Conservation (phyloP, 108 stramenopile genomes). For the Mediolabrus comicus region DNA sequence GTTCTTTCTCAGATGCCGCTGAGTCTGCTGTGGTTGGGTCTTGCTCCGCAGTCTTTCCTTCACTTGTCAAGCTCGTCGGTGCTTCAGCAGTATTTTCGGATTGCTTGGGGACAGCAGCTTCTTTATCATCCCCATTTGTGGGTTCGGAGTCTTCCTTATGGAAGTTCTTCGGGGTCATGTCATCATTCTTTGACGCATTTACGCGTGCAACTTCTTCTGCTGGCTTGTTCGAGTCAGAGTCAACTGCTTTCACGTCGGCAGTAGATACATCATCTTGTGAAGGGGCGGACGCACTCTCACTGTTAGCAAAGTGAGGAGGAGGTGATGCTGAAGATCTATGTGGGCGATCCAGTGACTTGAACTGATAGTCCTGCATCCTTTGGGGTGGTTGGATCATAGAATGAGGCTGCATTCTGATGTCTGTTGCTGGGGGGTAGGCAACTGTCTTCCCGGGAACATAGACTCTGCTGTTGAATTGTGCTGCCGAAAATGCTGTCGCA, state of each 20-base stretch:
- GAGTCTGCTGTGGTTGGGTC: neutral
- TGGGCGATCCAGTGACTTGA: conserved; percentile 36
- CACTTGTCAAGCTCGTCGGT: neutral
- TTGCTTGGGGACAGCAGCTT: neutral
- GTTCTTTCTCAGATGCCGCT: neutral
- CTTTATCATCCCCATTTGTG: neutral
- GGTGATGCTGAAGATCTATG: neutral
- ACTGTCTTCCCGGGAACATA: neutral
- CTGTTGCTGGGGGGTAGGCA: neutral
- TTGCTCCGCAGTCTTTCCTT: neutral
- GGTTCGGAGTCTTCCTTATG: neutral
- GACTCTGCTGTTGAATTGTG: neutral
- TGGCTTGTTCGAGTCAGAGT: neutral
- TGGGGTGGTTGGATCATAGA: neutral
- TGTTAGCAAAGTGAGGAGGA: neutral
- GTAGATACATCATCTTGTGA: neutral
- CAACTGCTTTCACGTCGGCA: neutral
- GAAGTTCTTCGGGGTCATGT: neutral
- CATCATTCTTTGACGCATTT: neutral
- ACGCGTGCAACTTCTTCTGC: neutral
- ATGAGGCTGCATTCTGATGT: neutral
- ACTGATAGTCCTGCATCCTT: conserved; percentile 16
- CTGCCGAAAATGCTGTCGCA: neutral
- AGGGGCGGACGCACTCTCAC: neutral
- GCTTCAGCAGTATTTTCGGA: neutral